Conservation (phyloP, 768 basidiomycete species). For the Candolleomyces eurysporus region DNA sequence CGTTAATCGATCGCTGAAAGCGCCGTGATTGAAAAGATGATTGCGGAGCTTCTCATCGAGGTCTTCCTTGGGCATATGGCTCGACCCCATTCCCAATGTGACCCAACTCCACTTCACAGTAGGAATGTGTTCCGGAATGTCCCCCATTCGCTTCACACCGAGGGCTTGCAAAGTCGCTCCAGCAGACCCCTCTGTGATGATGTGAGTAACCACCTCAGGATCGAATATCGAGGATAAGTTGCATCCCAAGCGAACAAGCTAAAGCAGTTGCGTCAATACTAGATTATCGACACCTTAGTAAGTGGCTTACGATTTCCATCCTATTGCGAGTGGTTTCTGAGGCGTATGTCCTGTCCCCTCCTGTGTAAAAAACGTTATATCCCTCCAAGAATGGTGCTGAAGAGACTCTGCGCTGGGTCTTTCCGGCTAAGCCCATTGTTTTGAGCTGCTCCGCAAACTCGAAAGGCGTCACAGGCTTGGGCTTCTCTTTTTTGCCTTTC, state of each 20-base stretch:
- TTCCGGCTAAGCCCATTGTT: slow-evolving; percentile 21
- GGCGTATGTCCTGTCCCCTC: slow-evolving; percentile 56
- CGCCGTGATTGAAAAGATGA: slow-evolving; percentile 42
- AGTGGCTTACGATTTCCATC: slow-evolving; percentile 61
- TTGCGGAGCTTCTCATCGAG: slow-evolving; percentile 31
- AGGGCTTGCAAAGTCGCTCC: slow-evolving; percentile 37
- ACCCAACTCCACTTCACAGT: slow-evolving; percentile 68
- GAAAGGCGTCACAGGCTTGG: slow-evolving; percentile 41
- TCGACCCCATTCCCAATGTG: slow-evolving; percentile 33
- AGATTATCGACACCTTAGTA: slow-evolving; percentile 2
- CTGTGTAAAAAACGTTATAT: slow-evolving; percentile 55
- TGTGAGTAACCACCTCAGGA: slow-evolving; percentile 56
- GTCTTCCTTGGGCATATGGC: slow-evolving; percentile 22
- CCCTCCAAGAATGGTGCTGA: slow-evolving; percentile 43
- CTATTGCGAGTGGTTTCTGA: slow-evolving; percentile 48
- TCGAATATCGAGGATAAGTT: slow-evolving; percentile 60
- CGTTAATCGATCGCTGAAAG: slow-evolving; percentile 46
- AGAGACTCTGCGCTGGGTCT: slow-evolving; percentile 8
- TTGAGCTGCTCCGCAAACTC: slow-evolving; percentile 54
- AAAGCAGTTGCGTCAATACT: slow-evolving; percentile 3
- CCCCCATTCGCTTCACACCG: slow-evolving; percentile 45
- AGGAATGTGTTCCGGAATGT: slow-evolving; percentile 66
- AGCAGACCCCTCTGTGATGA: slow-evolving; percentile 49
- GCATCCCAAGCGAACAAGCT: slow-evolving; percentile 69
- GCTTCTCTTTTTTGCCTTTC: slow-evolving; percentile 38